Evolutionary conservation across 805 yeast genomes (phyloP), one percentile per base, ranked within the genome.

Genomic region (Jamesozyma rosinii): DNA sequence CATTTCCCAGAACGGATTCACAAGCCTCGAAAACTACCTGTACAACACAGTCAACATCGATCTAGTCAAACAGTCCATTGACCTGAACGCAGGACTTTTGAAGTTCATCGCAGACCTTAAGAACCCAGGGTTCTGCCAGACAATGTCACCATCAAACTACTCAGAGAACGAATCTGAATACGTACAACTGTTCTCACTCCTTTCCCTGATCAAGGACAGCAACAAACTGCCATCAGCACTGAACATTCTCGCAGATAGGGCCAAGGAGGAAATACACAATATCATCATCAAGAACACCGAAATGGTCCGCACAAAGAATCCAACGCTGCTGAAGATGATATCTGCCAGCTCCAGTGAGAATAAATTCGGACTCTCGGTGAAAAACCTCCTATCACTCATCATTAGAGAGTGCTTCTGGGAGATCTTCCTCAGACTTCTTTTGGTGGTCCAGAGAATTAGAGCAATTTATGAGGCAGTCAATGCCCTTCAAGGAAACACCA

Each of bases 391-490:
- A 11, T 73, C 79, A 0, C 59, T 72, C 0, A 71, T 85, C 0
- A 63, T 88, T 27, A 77, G 80, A 49, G 87, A 85, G 48, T 70
- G 87, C 34, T 82, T 83, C 49, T 77, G 83, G 60, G 70, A 77
- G 8, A 69, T 86, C n/a, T 87, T 83, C 53, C 67, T 76, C 24
- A 79, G 77, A 57, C 61, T 77, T 41, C 63, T 81, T 34, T 70
- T 78, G 20, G 77, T 83, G 4, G 61, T 86, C 17, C 92, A 85
- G 63, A 74, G 76, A 20, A 88, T 85, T 55, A 69, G 81, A 26
- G 79, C 81, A 1, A 70, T 87, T 4, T 67, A 67, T 46, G 88
- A 80, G 48, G 72, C 83, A 13, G 68, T 74, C 5, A 63, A 65
- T 15, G 49, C 55, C 9, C 49, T 65, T 8, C 63, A 63, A 34